Percentiles rank a stretch among this genome's conserved stretches.
These are phyloP conservation scores for Castanea sativa DNA, from an alignment of 306 rosid species.

Conservation along the genomic window DNA sequence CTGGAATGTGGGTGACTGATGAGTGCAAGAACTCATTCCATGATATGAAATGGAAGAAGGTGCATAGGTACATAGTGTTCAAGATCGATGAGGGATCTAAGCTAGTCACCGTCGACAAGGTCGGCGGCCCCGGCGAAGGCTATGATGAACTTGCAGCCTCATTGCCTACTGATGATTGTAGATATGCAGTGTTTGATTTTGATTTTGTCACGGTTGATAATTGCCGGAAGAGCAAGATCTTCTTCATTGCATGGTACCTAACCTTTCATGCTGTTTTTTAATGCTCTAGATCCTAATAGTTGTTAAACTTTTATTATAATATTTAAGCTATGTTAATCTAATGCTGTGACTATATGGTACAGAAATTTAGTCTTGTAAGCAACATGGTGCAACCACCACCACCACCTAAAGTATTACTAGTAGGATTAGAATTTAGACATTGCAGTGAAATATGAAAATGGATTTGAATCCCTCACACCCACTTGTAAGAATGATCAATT, in stretches of 20 bases:
- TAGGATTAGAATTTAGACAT: neutral
- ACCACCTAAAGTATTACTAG: too few relatives aligned
- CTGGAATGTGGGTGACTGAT: slow-evolving; percentile 99
- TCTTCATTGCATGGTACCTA: slow-evolving; percentile 91
- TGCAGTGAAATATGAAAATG: neutral
- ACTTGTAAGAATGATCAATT: too few relatives aligned
- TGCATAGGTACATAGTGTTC: slow-evolving; percentile 83
- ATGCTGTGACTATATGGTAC: neutral
- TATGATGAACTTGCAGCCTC: slow-evolving; percentile 86
- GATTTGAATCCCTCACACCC: too few relatives aligned
- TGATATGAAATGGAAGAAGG: slow-evolving; percentile 99
- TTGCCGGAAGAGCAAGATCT: slow-evolving; percentile 98
- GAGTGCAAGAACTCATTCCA: slow-evolving; percentile 96
- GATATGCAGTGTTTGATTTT: slow-evolving; percentile 96
- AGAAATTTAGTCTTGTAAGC: neutral
- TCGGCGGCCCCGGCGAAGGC: slow-evolving; percentile 84
- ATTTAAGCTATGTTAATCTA: neutral
- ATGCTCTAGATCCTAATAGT: neutral
- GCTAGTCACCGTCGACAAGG: slow-evolving; percentile 89
- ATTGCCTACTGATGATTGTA: slow-evolving; percentile 81
- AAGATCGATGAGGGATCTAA: slow-evolving; percentile 90
- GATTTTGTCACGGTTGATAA: slow-evolving; percentile 98
- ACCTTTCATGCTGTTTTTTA: neutral
- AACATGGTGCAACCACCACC: neutral
- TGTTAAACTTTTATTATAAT: neutral